Percentiles rank a stretch among this genome's conserved stretches.
phyloP scores from a whole-genome alignment of 352 stramenopile genomes.

The Pythium scleroteichum region DNA sequence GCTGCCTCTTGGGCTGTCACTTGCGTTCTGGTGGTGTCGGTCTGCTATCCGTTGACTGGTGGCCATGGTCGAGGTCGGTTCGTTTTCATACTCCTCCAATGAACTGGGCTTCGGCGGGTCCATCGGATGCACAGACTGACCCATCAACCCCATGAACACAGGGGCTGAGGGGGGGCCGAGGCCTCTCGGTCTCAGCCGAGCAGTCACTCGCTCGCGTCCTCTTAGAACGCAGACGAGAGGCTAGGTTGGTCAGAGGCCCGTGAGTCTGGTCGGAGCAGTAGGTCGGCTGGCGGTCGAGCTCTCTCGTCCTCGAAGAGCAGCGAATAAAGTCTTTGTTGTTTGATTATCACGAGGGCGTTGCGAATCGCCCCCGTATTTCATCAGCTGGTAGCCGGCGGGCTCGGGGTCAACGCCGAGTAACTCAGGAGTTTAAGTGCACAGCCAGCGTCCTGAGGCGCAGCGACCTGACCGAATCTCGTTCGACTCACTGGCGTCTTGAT shows the following conservation, averaged over 20 bases:
- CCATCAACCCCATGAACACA: slow-evolving; percentile 52
- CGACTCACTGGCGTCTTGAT: too few species aligned
- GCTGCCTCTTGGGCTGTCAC: slow-evolving; percentile 21
- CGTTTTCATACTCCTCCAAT: slow-evolving; percentile 28
- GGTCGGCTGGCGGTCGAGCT: neutral
- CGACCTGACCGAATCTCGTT: too few species aligned
- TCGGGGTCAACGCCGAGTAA: too few species aligned
- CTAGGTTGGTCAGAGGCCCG: neutral
- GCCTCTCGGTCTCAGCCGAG: slow-evolving; percentile 7
- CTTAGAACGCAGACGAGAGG: slow-evolving; percentile 2
- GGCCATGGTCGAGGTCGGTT: slow-evolving; percentile 18
- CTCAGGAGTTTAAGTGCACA: too few species aligned
- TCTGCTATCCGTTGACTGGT: slow-evolving; percentile 32
- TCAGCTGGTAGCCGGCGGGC: too few species aligned
- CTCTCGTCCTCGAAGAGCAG: neutral
- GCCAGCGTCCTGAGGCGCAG: too few species aligned
- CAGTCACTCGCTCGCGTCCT: slow-evolving; percentile 14
- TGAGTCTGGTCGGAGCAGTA: neutral
- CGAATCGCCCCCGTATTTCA: too few species aligned
- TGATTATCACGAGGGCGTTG: too few species aligned
- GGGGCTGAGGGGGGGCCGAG: slow-evolving; percentile 21
- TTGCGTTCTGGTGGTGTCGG: slow-evolving; percentile 24
- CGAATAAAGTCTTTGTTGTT: too few species aligned
- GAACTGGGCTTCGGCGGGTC: slow-evolving; percentile 30
- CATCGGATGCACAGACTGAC: slow-evolving; percentile 71